These are phyloP conservation scores for Schizosaccharomyces osmophilus DNA, from an alignment of 805 yeast genomes.

Conservation along the genomic window DNA sequence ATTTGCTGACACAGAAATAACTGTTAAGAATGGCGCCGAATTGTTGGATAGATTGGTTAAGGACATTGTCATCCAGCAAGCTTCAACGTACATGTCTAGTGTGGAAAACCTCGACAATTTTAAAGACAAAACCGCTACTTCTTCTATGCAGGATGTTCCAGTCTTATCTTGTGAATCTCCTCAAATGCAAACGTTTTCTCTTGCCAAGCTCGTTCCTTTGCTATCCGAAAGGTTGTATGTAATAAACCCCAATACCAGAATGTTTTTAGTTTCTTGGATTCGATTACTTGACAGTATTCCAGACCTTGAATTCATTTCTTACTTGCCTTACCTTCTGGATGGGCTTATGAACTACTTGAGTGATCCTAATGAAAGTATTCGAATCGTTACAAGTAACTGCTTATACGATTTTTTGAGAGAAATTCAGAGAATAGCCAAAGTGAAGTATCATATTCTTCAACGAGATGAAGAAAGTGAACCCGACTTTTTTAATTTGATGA, in stretches of 20 bases:
- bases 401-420: constrained; percentile 56
- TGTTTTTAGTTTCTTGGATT: constrained; percentile 82
- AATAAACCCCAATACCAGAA: constrained; percentile 74
- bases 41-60: constrained; percentile 69
- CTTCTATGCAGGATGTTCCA: background rate
- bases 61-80: constrained; percentile 86
- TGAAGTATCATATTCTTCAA: constrained; percentile 19
- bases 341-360: constrained; percentile 60
- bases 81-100: constrained; percentile 47
- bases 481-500: background rate
- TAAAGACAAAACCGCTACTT: background rate
- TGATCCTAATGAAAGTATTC: constrained; percentile 64
- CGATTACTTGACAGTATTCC: constrained; percentile 82
- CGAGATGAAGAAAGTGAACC: background rate
- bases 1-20: constrained; percentile 71
- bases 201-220: constrained; percentile 76
- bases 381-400: constrained; percentile 61
- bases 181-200: constrained; percentile 35
- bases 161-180: background rate
- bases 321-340: constrained; percentile 69
- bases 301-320: constrained; percentile 64
- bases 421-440: constrained; percentile 47
- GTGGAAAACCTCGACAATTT: background rate
- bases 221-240: constrained; percentile 76
- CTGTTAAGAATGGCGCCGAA: constrained; percentile 90